phyloP scores from a whole-genome alignment of 2,329 filamentous ascomycete genomes.

The Calonectria honghensis region DNA sequence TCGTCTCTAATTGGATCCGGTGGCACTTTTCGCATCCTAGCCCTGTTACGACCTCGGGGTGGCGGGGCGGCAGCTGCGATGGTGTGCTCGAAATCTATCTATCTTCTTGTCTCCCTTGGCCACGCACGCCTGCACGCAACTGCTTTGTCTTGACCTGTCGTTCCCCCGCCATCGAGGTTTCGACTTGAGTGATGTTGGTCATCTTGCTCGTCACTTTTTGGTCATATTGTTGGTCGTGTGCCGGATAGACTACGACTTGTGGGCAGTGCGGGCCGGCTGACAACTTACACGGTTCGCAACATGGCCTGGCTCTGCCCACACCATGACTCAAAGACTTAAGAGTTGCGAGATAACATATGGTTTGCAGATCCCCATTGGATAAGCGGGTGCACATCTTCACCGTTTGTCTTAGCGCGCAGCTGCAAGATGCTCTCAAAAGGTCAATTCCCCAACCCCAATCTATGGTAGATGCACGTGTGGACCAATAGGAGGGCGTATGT shows the following conservation, averaged over 20 bases:
- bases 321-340: conserved; percentile 51
- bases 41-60: conserved; percentile 48
- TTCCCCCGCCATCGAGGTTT: conserved; percentile 45
- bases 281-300: conserved; percentile 41
- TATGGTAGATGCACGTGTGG: conserved; percentile 36
- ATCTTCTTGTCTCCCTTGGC: conserved; percentile 16
- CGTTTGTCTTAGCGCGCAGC: conserved; percentile 46
- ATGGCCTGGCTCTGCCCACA: conserved; percentile 40
- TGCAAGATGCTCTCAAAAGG: conserved; percentile 46
- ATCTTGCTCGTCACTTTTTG: conserved; percentile 9
- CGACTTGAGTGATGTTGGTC: conserved; percentile 40
- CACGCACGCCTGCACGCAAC: conserved; percentile 10
- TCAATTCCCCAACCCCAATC: conserved; percentile 47
- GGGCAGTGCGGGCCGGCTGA: conserved; percentile 51
- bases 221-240: conserved; percentile 45
- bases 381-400: conserved; percentile 40
- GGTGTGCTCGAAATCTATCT: conserved; percentile 45
- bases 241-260: conserved; percentile 34
- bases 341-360: conserved; percentile 48
- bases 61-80: conserved; percentile 47
- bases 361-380: conserved; percentile 47
- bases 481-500: conserved; percentile 40
- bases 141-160: conserved; percentile 4
- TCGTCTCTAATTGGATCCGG: conserved; percentile 42
- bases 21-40: conserved; percentile 37